A percentile compares a stretch with the other conserved stretches of the same genome.
Conservation (phyloP, 768 basidiomycete species). For the Postia placenta region DNA sequence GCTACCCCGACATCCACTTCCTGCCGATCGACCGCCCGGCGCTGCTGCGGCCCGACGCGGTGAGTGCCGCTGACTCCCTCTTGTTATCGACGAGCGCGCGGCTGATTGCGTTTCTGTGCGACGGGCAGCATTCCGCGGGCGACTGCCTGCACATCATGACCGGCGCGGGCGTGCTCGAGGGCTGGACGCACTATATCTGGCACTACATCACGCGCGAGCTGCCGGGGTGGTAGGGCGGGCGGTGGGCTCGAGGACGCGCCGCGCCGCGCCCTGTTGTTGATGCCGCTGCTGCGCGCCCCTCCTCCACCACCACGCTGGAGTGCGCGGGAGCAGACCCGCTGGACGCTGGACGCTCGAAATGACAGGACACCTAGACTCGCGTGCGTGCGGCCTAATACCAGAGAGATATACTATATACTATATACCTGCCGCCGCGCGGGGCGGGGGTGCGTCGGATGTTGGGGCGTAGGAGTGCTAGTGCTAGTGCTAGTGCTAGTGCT, state of each 20-base stretch:
- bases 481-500: no score
- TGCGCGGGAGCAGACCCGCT: background rate
- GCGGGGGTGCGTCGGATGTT: background rate
- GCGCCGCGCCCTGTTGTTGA: background rate
- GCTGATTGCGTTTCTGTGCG: background rate
- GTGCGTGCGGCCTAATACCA: background rate
- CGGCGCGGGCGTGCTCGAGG: conserved; percentile 43
- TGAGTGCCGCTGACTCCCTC: conserved; percentile 26
- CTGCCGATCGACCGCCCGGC: conserved; percentile 57
- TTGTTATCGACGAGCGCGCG: background rate
- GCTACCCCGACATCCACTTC: conserved; percentile 51
- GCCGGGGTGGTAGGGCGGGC: conserved; percentile 10
- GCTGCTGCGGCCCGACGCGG: conserved; percentile 58
- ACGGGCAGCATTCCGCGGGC: conserved; percentile 31
- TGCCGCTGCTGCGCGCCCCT: background rate
- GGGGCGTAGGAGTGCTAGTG: background rate
- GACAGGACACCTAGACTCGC: background rate
- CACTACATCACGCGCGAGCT: conserved; percentile 39
- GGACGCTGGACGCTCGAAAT: background rate
- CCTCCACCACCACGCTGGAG: background rate
- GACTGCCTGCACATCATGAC: conserved; percentile 44
- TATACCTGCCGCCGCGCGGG: background rate
- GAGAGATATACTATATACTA: no score
- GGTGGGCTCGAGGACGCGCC: no score
- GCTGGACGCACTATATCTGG: conserved; percentile 48